phyloP scores from a whole-genome alignment of 2,329 filamentous ascomycete genomes.

The Fusarium nematophilum region DNA sequence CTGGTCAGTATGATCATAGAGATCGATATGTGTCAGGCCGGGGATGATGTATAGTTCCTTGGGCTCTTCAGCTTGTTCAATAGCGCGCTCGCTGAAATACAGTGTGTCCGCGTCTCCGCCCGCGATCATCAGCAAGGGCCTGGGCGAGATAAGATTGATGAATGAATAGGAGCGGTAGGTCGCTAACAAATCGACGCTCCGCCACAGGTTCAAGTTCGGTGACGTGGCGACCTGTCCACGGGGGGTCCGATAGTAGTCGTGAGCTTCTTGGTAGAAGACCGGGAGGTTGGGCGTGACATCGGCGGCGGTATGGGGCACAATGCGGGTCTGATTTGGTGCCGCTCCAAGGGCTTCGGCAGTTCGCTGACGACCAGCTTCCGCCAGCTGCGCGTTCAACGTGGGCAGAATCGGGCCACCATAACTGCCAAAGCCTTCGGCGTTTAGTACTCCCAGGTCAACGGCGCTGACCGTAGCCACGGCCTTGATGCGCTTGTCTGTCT shows the following conservation, averaged over 20 bases:
- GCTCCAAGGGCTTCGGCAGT: not conserved
- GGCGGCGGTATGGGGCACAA: not conserved
- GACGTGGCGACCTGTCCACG: not conserved
- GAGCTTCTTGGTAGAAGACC: too few relatives aligned
- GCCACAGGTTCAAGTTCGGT: conserved; percentile 4
- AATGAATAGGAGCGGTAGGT: conserved; percentile 9
- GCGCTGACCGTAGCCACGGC: conserved; percentile 48
- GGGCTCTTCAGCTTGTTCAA: not conserved
- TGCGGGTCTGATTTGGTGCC: not conserved
- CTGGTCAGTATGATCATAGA: not conserved
- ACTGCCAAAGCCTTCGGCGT: not conserved
- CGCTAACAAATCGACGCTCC: conserved; percentile 13
- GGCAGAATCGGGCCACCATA: too few relatives aligned
- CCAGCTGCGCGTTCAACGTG: not conserved
- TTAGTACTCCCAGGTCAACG: conserved; percentile 41
- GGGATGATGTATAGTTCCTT: not conserved
- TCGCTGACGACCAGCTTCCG: not conserved
- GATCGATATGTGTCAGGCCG: not conserved
- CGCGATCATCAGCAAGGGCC: conserved; percentile 17
- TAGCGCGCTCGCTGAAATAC: not conserved
- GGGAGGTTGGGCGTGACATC: too few relatives aligned
- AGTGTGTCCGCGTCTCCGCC: not conserved
- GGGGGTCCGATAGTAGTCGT: conserved; percentile 32
- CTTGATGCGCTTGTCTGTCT: conserved; percentile 49
- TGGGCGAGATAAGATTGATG: conserved; percentile 8